phyloP scores from a whole-genome alignment of 306 rosid genomes.

The Castanea sativa region DNA sequence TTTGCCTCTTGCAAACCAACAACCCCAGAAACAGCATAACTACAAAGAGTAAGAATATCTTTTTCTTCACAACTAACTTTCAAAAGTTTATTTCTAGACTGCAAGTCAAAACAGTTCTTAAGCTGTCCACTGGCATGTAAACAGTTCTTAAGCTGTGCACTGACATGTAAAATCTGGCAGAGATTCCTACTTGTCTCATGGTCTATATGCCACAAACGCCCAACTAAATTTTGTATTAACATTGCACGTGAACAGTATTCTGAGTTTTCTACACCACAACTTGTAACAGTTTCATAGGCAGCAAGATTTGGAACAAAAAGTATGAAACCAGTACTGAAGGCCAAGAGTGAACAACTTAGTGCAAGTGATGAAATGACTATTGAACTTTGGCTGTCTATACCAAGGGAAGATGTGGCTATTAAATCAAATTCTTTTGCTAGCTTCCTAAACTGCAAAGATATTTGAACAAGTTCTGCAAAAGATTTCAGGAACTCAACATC shows the following conservation, averaged over 20 bases:
- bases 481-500: constrained; percentile 16
- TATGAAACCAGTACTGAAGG: constrained; percentile 46
- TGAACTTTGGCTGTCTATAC: constrained; percentile 50
- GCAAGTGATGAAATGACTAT: constrained; percentile 44
- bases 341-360: constrained; percentile 53
- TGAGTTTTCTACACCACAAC: constrained; percentile 10
- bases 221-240: constrained; percentile 39
- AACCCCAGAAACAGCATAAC: constrained; percentile 36
- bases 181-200: constrained; percentile 40
- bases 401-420: constrained; percentile 42
- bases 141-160: constrained; percentile 25
- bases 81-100: constrained; percentile 20
- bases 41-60: constrained; percentile 37
- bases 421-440: constrained; percentile 52
- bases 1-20: constrained; percentile 26
- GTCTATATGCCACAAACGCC: constrained; percentile 41
- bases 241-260: constrained; percentile 19
- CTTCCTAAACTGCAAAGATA: constrained; percentile 38
- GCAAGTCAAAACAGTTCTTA: constrained; percentile 29
- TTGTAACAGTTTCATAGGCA: constrained; percentile 1
- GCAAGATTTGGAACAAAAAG: constrained; percentile 33
- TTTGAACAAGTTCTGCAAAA: constrained; percentile 28
- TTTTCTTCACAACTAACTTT: constrained; percentile 30
- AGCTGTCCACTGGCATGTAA: constrained; percentile 25
- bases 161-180: constrained; percentile 31